A percentile compares a stretch with the other conserved stretches of the same genome.
These are phyloP conservation scores for Thalassiosira pacifica DNA, from an alignment of 352 stramenopile species.

Conservation along the genomic window DNA sequence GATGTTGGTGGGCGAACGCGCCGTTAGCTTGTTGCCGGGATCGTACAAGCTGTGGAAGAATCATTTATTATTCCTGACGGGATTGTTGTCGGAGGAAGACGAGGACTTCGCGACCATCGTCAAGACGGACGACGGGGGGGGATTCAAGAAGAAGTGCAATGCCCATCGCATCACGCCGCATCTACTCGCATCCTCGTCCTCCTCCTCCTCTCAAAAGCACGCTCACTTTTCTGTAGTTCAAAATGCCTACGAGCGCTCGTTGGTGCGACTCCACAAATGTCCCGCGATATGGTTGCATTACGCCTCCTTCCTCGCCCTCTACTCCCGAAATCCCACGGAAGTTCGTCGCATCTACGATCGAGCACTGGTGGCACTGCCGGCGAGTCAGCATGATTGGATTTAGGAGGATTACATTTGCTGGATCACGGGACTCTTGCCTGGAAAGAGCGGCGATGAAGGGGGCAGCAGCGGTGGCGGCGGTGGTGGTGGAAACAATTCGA, in stretches of 20 bases:
- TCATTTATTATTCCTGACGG: constrained; percentile 69
- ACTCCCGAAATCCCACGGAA: constrained; percentile 47
- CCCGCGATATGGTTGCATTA: constrained; percentile 94
- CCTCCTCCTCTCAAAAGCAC: not conserved
- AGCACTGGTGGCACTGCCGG: constrained; percentile 94
- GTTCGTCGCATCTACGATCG: constrained; percentile 93
- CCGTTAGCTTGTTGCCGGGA: constrained; percentile 73
- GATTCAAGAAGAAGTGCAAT: not conserved
- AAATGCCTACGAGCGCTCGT: constrained; percentile 89
- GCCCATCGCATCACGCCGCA: not conserved
- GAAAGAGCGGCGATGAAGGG: not conserved
- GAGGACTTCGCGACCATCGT: constrained; percentile 9
- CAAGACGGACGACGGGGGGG: not conserved
- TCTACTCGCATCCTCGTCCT: no score
- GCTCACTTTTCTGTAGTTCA: constrained; percentile 49
- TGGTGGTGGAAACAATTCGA: not conserved
- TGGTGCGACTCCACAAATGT: constrained; percentile 95
- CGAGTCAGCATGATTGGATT: constrained; percentile 97
- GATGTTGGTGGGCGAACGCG: constrained; percentile 66
- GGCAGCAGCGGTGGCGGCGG: no score
- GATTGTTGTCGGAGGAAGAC: constrained; percentile 11
- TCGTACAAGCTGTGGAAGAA: constrained; percentile 87
- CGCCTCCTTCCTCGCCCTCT: constrained; percentile 64
- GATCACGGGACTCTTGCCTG: constrained; percentile 82
- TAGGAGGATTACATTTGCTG: constrained; percentile 95